Evolutionary conservation across 2,329 filamentous ascomycete species (phyloP), one percentile per base, ranked within the genome.

Genomic region (Ophiostoma populinum): DNA sequence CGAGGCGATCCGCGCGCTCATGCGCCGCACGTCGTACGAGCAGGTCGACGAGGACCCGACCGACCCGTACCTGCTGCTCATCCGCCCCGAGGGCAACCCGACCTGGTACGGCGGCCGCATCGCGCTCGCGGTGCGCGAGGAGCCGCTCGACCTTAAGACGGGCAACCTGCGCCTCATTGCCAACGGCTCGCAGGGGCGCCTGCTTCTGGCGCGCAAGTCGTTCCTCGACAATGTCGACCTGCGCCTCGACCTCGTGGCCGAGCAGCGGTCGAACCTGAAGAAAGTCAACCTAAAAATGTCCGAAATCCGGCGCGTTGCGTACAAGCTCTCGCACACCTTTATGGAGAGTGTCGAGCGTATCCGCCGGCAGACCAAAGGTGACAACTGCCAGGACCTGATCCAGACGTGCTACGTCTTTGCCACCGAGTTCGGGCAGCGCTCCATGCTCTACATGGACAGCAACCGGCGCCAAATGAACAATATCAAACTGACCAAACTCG

Each of bases 261-360:
- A 95, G 52, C 82, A 92, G 49, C 71, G 90, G 45, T 92, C 90
- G 15, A 95, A 94, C 51, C 67, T 98, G 25, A 80, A 82, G 43
- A 82, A 92, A 46, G 90, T 98, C 45, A 92, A 95, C 50, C 63
- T 76, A 34, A 80, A 92, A 51, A 61, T 98, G 43, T 87, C 83
- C 47, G 92, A 92, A 52, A 93, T 94, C 47, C 86, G 92, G 48
- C 85, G 86, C 52, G 92, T 92, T 3, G 83, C 87, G 3, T 95
- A 92, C 63, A 93, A 92, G 55, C 66, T 98, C 28, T 93, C 85
- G 34, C 95, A 94, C 56, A 83, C 85, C 6, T 95, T 98, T 56
- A 94, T 98, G 83, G 87, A 95, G 55, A 94, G 85, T 51, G 90
- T 98, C 29, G 83, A 92, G 51, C 83, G 82, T 42, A 90, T 98